Conservation (phyloP, 2,329 filamentous ascomycete genomes). For the Clonostachys solani region DNA sequence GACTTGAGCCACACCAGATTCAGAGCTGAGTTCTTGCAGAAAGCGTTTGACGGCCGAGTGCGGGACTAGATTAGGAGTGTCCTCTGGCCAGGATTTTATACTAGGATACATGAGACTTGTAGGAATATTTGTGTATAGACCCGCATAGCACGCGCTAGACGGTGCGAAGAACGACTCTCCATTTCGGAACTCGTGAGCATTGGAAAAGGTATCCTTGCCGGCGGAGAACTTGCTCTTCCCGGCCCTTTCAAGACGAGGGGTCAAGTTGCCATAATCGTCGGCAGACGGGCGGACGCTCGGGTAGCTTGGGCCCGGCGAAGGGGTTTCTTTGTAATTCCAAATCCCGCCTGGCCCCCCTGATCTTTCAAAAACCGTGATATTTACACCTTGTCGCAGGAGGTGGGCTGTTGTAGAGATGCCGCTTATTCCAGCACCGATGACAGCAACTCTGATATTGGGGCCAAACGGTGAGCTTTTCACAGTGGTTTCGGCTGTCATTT, state of each 20-base stretch:
- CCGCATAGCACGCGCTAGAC: conserved; percentile 45
- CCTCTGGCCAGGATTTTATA: conserved; percentile 48
- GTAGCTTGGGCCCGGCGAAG: conserved; percentile 21
- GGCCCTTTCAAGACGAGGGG: not conserved
- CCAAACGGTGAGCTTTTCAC: conserved; percentile 2
- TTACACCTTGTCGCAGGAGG: conserved; percentile 23
- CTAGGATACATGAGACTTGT: conserved; percentile 42
- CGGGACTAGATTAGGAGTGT: conserved; percentile 53
- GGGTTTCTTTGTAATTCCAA: conserved; percentile 28
- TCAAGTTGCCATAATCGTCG: conserved; percentile 16
- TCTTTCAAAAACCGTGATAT: conserved; percentile 32
- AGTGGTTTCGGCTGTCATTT: no score
- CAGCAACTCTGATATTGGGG: conserved; percentile 18
- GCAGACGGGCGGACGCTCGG: conserved; percentile 19
- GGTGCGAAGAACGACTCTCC: conserved; percentile 8
- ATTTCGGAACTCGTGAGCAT: not conserved
- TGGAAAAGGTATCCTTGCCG: not conserved
- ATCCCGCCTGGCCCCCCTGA: conserved; percentile 25
- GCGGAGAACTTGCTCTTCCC: not conserved
- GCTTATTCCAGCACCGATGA: conserved; percentile 33
- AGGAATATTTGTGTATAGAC: conserved; percentile 71
- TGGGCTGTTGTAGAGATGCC: conserved; percentile 31
- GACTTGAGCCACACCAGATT: conserved; percentile 41
- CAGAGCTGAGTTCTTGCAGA: conserved; percentile 51
- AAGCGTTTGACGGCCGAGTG: conserved; percentile 55